A percentile compares a stretch with the other conserved stretches of the same genome.
These are phyloP conservation scores for Fomitopsis betulina DNA, from an alignment of 1,284 basidiomycete species.

Conservation along the genomic window DNA sequence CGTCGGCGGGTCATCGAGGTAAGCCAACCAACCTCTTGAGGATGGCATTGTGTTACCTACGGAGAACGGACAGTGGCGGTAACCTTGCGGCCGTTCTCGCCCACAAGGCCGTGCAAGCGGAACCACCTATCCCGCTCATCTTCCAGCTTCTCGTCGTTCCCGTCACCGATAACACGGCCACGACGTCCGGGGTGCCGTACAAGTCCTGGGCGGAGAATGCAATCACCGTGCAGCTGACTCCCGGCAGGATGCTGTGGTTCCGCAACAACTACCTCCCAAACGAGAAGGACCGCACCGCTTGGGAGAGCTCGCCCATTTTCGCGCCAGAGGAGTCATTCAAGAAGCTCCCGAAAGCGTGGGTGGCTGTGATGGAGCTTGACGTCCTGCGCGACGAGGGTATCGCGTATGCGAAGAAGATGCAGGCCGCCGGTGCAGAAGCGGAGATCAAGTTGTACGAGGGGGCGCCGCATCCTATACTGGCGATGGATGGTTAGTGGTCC, in stretches of 20 bases:
- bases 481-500: constrained; percentile 52
- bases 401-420: constrained; percentile 58
- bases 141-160: constrained; percentile 70
- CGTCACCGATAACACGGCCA: constrained; percentile 65
- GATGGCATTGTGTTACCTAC: too few species aligned
- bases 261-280: constrained; percentile 63
- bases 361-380: constrained; percentile 63
- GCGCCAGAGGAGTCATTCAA: constrained; percentile 52
- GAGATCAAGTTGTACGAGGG: constrained; percentile 54
- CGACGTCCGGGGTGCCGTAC: constrained; percentile 34
- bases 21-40: background rate
- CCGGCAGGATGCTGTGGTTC: constrained; percentile 72
- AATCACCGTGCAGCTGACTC: constrained; percentile 55
- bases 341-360: constrained; percentile 54
- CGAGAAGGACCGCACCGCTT: constrained; percentile 50
- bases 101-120: constrained; percentile 51
- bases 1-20: constrained; percentile 70
- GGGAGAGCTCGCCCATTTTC: constrained; percentile 67
- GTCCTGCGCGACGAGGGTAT: constrained; percentile 66
- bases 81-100: constrained; percentile 67
- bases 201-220: constrained; percentile 56
- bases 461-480: constrained; percentile 68
- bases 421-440: constrained; percentile 46
- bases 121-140: constrained; percentile 49
- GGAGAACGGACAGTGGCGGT: constrained; percentile 45